Evolutionary conservation across 1,139 yeast genomes (phyloP).

Genomic region (Blastobotrys capitulatus): DNA sequence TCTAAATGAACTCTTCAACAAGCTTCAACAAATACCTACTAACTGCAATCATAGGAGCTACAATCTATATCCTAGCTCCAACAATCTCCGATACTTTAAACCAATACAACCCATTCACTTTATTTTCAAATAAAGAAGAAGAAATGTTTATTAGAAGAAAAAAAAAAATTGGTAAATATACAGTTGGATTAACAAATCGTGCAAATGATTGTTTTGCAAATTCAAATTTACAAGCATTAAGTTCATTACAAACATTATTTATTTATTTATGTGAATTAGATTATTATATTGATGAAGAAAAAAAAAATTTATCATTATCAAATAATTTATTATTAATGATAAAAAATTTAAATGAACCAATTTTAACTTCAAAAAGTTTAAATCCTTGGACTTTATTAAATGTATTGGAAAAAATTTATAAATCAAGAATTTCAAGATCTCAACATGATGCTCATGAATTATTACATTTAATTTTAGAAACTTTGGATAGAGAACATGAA

Average conservation of each 20-base stretch:
- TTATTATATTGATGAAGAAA: conserved; percentile 11
- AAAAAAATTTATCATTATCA: conserved; percentile 13
- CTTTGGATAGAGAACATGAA: conserved; percentile 62
- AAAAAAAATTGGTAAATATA: conserved; percentile 36
- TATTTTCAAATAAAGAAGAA: not conserved
- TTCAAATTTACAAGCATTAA: conserved; percentile 81
- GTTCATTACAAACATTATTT: conserved; percentile 59
- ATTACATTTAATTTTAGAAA: conserved; percentile 72
- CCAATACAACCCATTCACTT: not conserved
- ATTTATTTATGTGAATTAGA: conserved; percentile 44
- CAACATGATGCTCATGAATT: conserved; percentile 97
- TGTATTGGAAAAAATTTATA: conserved; percentile 69
- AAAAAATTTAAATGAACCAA: conserved; percentile 58
- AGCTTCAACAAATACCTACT: not conserved
- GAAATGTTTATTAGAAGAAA: conserved; percentile 17
- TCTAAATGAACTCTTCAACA: not conserved
- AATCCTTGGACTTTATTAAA: conserved; percentile 78
- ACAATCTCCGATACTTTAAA: not conserved
- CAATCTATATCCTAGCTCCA: not conserved
- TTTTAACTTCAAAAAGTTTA: conserved; percentile 47
- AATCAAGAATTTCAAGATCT: conserved; percentile 66
- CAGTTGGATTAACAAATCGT: conserved; percentile 77
- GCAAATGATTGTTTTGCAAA: conserved; percentile 93
- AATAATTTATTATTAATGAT: conserved; percentile 50
- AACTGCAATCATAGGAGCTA: no score